Evolutionary conservation across 331 rosid genomes (phyloP).

Genomic region (Rosa hybrid): DNA sequence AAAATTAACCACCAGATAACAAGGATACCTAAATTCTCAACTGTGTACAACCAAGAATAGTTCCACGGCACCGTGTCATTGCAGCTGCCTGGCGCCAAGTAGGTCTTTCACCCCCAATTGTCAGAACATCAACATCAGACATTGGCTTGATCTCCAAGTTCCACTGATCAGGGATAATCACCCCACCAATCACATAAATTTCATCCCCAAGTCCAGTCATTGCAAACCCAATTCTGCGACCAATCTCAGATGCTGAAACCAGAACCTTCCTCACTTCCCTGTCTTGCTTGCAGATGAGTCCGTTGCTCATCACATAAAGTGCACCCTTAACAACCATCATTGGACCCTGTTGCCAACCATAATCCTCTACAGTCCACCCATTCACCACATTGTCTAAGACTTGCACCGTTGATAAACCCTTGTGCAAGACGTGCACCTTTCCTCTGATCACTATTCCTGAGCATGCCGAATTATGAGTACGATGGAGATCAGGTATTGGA

Average conservation of each 20-base stretch:
- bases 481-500: constrained; percentile 83
- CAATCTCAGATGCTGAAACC: constrained; percentile 75
- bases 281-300: constrained; percentile 64
- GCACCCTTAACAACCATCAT: constrained; percentile 77
- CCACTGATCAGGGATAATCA: constrained; percentile 78
- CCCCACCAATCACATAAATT: constrained; percentile 82
- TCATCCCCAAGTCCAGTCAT: constrained; percentile 77
- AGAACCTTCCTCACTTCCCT: constrained; percentile 48
- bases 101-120: constrained; percentile 70
- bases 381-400: constrained; percentile 64
- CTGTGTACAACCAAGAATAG: constrained; percentile 83
- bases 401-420: constrained; percentile 85
- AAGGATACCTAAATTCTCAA: constrained; percentile 67
- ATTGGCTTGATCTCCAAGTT: constrained; percentile 75
- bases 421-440: constrained; percentile 86
- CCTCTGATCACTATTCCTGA: constrained; percentile 83
- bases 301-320: constrained; percentile 84
- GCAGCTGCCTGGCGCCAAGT: constrained; percentile 82
- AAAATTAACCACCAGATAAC: constrained; percentile 24
- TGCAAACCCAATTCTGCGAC: constrained; percentile 80
- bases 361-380: constrained; percentile 80
- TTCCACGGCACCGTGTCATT: constrained; percentile 88
- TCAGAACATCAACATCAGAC: constrained; percentile 79
- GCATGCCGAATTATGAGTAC: constrained; percentile 89
- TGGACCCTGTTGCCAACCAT: constrained; percentile 87